Conservation (phyloP, 768 basidiomycete genomes). For the Agrocybe pediades region DNA sequence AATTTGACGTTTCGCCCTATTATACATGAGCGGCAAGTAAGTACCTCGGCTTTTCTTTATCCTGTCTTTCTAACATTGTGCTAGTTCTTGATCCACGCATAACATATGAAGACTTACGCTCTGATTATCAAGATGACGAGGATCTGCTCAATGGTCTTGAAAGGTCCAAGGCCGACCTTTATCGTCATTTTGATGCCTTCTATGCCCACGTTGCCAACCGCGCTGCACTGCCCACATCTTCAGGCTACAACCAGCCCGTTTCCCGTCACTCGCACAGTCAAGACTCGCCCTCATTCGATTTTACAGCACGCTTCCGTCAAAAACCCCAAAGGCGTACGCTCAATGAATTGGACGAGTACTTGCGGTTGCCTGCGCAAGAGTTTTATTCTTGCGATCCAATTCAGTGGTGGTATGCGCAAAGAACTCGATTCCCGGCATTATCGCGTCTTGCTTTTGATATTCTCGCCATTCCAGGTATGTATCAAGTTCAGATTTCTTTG, state of each 20-base stretch:
- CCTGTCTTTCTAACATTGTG: neutral
- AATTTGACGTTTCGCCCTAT: conserved; percentile 30
- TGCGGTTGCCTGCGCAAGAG: conserved; percentile 18
- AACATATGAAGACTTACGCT: conserved; percentile 20
- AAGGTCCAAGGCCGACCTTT: conserved; percentile 7
- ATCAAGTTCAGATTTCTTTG: neutral
- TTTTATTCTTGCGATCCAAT: conserved; percentile 28
- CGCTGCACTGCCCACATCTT: neutral
- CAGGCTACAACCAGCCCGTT: conserved; percentile 4
- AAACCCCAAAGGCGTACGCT: neutral
- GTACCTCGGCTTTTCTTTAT: conserved; percentile 6
- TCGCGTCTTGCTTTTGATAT: conserved; percentile 28
- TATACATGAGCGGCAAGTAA: conserved; percentile 32
- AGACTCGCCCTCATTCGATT: neutral
- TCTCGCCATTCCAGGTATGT: conserved; percentile 30
- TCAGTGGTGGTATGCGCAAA: conserved; percentile 28
- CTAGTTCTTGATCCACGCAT: conserved; percentile 36
- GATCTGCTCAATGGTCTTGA: conserved; percentile 18
- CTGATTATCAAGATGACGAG: conserved; percentile 23
- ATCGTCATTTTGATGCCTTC: conserved; percentile 9
- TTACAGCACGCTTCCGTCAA: conserved; percentile 14
- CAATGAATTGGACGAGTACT: conserved; percentile 19
- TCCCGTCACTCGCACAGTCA: neutral
- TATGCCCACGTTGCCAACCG: conserved; percentile 3
- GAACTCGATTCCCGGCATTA: conserved; percentile 25